phyloP scores from a whole-genome alignment of 495 filamentous ascomycete genomes.

The Amniculicola lignicola region DNA sequence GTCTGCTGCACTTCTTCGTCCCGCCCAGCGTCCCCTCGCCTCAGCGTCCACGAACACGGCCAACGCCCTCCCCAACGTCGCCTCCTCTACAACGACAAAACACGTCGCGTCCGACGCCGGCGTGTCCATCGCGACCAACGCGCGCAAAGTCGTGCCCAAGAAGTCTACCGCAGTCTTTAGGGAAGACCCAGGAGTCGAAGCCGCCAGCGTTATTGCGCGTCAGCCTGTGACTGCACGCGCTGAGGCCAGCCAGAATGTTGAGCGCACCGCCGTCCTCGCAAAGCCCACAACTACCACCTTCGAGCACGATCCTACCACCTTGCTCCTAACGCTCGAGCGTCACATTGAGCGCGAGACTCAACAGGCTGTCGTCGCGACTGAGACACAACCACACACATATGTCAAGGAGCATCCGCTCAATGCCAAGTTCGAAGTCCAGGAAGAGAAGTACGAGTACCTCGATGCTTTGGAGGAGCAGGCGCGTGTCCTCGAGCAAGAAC shows the following conservation, averaged over 20 bases:
- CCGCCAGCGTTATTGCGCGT: neutral
- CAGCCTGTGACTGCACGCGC: neutral
- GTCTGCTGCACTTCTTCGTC: conserved; percentile 53
- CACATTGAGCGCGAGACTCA: neutral
- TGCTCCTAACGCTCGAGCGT: neutral
- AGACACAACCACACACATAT: neutral
- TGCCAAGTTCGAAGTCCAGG: conserved; percentile 9
- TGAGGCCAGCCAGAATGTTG: neutral
- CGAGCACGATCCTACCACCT: neutral
- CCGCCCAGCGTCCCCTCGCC: conserved; percentile 61
- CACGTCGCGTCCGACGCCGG: neutral
- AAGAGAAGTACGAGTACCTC: conserved; percentile 34
- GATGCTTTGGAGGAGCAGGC: conserved; percentile 35
- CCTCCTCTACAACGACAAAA: conserved; percentile 13
- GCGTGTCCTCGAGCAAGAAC: conserved; percentile 28
- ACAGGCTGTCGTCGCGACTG: neutral
- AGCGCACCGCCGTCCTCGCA: neutral
- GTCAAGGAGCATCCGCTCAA: neutral
- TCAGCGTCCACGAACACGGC: conserved; percentile 1
- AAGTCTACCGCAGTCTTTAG: conserved; percentile 64
- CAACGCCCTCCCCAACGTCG: conserved; percentile 1
- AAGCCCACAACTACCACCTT: neutral
- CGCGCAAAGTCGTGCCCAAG: conserved; percentile 55
- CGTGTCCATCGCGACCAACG: conserved; percentile 9
- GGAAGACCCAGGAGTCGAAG: conserved; percentile 44